phyloP scores from a whole-genome alignment of 805 yeast genomes.

The Wickerhamiella musiphila region DNA sequence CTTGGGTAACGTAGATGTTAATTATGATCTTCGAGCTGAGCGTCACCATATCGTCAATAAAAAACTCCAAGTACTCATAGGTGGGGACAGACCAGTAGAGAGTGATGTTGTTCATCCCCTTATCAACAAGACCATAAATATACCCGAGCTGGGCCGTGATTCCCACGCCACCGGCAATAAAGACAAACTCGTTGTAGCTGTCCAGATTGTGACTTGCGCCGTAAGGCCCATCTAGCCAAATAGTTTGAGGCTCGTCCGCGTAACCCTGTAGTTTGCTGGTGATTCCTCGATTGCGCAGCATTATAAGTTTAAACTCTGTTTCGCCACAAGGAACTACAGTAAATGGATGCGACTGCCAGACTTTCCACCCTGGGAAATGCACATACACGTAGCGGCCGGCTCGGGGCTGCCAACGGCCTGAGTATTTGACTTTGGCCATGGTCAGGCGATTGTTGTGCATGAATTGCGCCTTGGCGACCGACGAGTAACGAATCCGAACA shows the following conservation, averaged over 20 bases:
- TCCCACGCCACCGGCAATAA: conserved; percentile 45
- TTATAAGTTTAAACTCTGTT: conserved; percentile 5
- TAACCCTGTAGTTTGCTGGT: conserved; percentile 7
- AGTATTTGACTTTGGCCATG: conserved; percentile 20
- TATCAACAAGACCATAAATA: conserved; percentile 4
- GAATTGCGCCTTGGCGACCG: conserved; percentile 21
- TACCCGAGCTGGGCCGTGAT: conserved; percentile 29
- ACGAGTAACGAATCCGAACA: conserved; percentile 36
- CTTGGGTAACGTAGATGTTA: conserved; percentile 1
- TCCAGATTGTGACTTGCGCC: conserved; percentile 23
- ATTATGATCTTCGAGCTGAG: background rate
- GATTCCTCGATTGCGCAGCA: conserved; percentile 10
- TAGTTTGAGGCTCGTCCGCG: conserved; percentile 18
- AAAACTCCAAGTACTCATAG: conserved; percentile 6
- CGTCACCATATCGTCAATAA: conserved; percentile 2
- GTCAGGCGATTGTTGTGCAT: conserved; percentile 19
- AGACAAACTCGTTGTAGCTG: conserved; percentile 25
- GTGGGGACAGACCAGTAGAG: conserved; percentile 13
- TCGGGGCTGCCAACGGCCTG: conserved; percentile 28
- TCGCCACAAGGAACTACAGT: conserved; percentile 24
- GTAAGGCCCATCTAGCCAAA: conserved; percentile 43
- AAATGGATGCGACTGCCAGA: conserved; percentile 65
- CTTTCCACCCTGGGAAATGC: conserved; percentile 30
- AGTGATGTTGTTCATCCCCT: conserved; percentile 1
- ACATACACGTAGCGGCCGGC: conserved; percentile 44